A percentile compares a stretch with the other conserved stretches of the same genome.
phyloP scores from a whole-genome alignment of 306 rosid species.

The Cucurbita pepo region DNA sequence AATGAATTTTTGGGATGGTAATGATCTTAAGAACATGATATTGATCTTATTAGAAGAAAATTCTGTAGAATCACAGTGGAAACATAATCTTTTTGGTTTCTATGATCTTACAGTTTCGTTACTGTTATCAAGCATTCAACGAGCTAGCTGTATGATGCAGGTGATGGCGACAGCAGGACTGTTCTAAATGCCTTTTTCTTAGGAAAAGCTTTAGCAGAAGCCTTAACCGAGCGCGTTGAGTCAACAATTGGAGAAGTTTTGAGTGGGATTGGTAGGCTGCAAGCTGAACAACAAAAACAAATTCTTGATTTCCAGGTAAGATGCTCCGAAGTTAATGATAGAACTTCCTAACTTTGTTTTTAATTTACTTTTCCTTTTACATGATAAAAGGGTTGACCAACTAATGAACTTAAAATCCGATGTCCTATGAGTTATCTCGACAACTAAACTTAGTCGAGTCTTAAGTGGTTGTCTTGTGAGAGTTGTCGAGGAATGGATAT shows the following conservation, averaged over 20 bases:
- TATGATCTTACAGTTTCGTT: background rate
- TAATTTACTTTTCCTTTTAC: background rate
- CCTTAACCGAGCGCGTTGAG: constrained; percentile 76
- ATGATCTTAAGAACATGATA: background rate
- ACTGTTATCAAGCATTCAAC: background rate
- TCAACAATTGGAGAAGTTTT: constrained; percentile 74
- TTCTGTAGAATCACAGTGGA: background rate
- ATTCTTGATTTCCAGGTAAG: constrained; percentile 67
- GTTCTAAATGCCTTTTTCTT: constrained; percentile 88
- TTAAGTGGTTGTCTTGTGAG: too few species aligned
- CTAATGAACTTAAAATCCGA: background rate
- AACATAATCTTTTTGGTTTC: background rate
- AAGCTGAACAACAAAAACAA: constrained; percentile 84
- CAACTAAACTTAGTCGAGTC: background rate
- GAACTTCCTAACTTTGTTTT: background rate
- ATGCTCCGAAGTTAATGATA: background rate
- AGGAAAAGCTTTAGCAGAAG: constrained; percentile 93
- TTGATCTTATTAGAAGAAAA: background rate
- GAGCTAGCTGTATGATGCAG: constrained; percentile 25
- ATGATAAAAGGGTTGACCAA: background rate
- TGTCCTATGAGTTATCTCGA: background rate
- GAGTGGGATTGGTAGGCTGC: constrained; percentile 67
- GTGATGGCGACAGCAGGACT: constrained; percentile 53
- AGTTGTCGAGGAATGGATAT: background rate
- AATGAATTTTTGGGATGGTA: background rate